Conservation (phyloP, 176 grass and related monocot species). For the Oryza glaberrima region DNA sequence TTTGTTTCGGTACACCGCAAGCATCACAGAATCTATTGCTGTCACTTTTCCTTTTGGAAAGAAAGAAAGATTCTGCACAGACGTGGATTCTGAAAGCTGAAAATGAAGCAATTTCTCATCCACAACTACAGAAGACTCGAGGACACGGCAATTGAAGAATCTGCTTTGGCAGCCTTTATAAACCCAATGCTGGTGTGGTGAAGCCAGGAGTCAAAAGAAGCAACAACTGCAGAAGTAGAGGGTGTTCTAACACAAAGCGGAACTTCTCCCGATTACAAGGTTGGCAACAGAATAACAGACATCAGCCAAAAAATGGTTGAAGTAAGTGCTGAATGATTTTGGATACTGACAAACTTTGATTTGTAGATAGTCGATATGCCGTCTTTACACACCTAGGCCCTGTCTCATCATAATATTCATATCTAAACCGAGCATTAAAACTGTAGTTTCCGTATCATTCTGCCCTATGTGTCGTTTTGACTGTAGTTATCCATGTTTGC, state of each 20-base stretch:
- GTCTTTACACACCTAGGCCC: neutral
- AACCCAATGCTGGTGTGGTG: neutral
- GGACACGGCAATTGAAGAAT: neutral
- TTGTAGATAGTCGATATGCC: neutral
- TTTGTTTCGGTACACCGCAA: neutral
- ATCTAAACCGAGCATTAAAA: neutral
- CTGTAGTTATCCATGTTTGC: neutral
- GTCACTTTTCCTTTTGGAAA: constrained; percentile 26
- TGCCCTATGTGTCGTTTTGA: neutral
- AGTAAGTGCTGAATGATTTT: constrained; percentile 12
- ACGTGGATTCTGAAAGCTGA: constrained; percentile 14
- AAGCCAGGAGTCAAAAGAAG: constrained; percentile 7
- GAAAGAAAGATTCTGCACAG: constrained; percentile 2
- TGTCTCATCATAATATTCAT: neutral
- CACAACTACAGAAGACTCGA: constrained; percentile 1
- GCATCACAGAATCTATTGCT: constrained; percentile 12
- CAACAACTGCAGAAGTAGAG: neutral
- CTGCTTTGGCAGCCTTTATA: constrained; percentile 34
- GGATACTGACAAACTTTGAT: neutral
- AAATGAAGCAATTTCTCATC: constrained; percentile 4
- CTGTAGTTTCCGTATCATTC: neutral
- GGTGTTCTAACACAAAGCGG: neutral
- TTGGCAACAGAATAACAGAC: neutral
- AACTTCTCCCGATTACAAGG: neutral
- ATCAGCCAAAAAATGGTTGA: constrained; percentile 19